Evolutionary conservation across 2,329 filamentous ascomycete genomes (phyloP), one percentile per base, ranked within the genome.

Genomic region (Claviceps quebecensis): DNA sequence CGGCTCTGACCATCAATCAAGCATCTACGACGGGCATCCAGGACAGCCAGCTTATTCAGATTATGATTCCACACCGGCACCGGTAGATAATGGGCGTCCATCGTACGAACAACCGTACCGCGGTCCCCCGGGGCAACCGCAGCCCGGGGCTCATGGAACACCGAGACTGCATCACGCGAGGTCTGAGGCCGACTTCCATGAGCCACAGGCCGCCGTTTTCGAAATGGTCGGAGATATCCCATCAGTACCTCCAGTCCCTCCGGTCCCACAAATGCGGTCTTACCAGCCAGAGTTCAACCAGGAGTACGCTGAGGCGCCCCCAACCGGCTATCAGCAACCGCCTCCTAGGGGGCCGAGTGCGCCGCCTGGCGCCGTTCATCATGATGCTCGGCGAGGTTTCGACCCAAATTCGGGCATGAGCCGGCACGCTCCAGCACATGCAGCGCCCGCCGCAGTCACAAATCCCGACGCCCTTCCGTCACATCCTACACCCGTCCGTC

Each of bases 211-310:
- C 2, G 85, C 84, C 8, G 75, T 86, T 1, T 88, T 88, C 57
- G 86, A 88, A 60, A 84, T 90, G 75, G 81, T 78, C 2, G 75
- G 70, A 26, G 81, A 86, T 57, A 71, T 73, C 19, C 79, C 78
- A 22, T 69, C 72, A 2, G 66, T 82, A 34, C 80, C 81, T 11
- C 41, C 41, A 22, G 41, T 44, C 5, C 71, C 68, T 41, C 71
- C 68, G 41, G 67, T 73, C 60, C 74, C 67, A 51, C 54, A 58
- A 16, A 55, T 62, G 49, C 50, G 61, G 53, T 54, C 61, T 23
- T 65, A 64, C 46, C 63, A 59, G 19, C 57, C 60, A 46, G 57
- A 52, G 19, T 58, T 53, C 34, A 54, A 58, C 47, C 53, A 56
- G 37, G 57, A 56, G 17, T 61, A 66, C 44, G 59, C 55, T 45